Base-by-base conservation (phyloP, 2,329 filamentous ascomycete species). In the Clathrospora elynae region DNA sequence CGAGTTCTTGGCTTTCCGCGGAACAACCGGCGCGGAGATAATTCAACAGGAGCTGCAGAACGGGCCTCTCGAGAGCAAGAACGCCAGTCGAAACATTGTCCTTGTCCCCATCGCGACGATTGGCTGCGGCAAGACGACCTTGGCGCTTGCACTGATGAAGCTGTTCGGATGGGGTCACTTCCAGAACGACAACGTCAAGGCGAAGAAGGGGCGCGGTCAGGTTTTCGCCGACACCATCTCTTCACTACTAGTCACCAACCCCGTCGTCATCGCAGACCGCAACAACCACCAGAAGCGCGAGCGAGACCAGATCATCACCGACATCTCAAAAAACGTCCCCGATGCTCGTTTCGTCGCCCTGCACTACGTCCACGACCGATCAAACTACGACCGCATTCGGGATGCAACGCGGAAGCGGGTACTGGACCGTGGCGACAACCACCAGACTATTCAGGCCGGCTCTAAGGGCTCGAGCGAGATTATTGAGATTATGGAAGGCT, bases 111-210 rank as follows among this genome's bases (percentile, higher is more conserved):
- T 96, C 57, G 90, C 93, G 2, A 96, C 93, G 1, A 87, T 99
- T 39, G 93, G 93, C 7, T 99, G 93, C 65, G 93, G 93, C 42
- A 99, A 99, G 78, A 99, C 93, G 0, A 99, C 93, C 0, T 75
- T 99, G 35, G 90, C 88, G 3, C 72, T 95, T 35, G 91, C 88
- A 2, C 75, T 99, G 13, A 80, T 81, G 4, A 85, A 89, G 61
- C 79, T 99, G 1, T 96, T 97, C 55, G 83, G 79, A 40, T 97
- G 91, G 88, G 92, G 90, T 11, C 90, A 96, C 66, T 78, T 96
- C 34, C 93, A 99, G 66, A 99, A 99, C 66, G 93, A 99, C 73
- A 95, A 99, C 65, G 93, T 99, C 46, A 83, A 84, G 37, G 89
- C 85, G 51, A 86, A 87, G 66, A 79, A 76, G 55, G 81, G 80